Evolutionary conservation across 768 basidiomycete genomes (phyloP).

Genomic region (Podaxis rugospora): DNA sequence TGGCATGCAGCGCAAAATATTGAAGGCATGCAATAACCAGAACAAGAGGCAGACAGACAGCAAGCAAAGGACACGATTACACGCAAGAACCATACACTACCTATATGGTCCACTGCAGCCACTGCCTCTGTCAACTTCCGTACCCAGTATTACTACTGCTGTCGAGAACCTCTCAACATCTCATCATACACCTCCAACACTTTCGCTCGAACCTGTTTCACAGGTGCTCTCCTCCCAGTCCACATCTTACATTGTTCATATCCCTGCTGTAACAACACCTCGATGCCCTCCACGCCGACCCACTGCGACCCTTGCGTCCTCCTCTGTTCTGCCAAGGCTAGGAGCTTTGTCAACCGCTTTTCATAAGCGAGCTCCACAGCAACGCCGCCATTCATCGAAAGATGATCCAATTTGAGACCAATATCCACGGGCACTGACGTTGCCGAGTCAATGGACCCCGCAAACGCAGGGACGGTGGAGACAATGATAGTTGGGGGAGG

Average conservation of each 20-base stretch:
- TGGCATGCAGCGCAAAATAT: no score
- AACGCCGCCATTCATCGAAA: slow-evolving; percentile 26
- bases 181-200: slow-evolving; percentile 41
- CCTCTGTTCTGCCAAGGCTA: slow-evolving; percentile 43
- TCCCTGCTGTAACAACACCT: slow-evolving; percentile 69
- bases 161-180: slow-evolving; percentile 3
- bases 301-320: slow-evolving; percentile 32
- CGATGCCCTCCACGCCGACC: slow-evolving; percentile 57
- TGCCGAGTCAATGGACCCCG: slow-evolving; percentile 18
- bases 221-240: slow-evolving; percentile 51
- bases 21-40: no score
- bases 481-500: slow-evolving; percentile 54
- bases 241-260: slow-evolving; percentile 58
- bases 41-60: not conserved
- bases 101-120: not conserved
- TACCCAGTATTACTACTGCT: not conserved
- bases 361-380: slow-evolving; percentile 80
- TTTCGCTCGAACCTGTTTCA: slow-evolving; percentile 32
- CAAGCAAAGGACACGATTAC: not conserved
- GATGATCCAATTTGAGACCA: slow-evolving; percentile 38
- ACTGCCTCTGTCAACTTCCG: not conserved
- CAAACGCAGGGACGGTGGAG: slow-evolving; percentile 64
- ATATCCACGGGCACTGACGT: slow-evolving; percentile 33
- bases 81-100: not conserved
- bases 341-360: slow-evolving; percentile 59